These are phyloP conservation scores for Penicillium sp. DNA, from an alignment of 2,329 filamentous ascomycete species.

Conservation along the genomic window DNA sequence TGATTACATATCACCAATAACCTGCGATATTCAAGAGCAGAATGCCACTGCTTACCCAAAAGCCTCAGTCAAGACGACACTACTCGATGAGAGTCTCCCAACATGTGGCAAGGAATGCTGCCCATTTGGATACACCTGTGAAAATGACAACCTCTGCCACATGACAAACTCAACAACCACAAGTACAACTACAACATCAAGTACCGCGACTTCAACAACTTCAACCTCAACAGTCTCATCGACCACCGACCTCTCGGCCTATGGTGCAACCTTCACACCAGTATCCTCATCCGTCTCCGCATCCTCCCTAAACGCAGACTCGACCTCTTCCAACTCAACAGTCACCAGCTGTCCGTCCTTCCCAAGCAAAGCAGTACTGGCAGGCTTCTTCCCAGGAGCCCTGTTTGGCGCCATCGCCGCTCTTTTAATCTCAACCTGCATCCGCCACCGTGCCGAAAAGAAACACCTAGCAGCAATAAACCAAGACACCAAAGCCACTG, in stretches of 20 bases:
- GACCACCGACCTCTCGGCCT: constrained; percentile 14
- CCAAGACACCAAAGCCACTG: constrained; percentile 24
- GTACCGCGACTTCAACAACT: constrained; percentile 2
- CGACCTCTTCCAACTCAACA: background rate
- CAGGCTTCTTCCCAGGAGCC: constrained; percentile 49
- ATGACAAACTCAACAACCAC: background rate
- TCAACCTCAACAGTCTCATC: constrained; percentile 8
- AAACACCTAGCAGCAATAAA: constrained; percentile 16
- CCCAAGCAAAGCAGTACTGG: constrained; percentile 42
- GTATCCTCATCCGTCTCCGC: constrained; percentile 20
- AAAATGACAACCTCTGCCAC: constrained; percentile 16
- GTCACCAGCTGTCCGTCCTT: constrained; percentile 38
- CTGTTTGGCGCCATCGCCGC: constrained; percentile 51
- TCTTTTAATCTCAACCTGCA: constrained; percentile 50
- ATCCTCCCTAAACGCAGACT: constrained; percentile 10
- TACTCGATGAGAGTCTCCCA: constrained; percentile 40
- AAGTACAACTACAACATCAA: constrained; percentile 5
- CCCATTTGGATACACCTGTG: constrained; percentile 50
- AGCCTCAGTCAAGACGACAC: constrained; percentile 44
- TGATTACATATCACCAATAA: constrained; percentile 42
- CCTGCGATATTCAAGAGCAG: constrained; percentile 45
- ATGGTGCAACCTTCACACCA: constrained; percentile 23
- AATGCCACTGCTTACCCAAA: constrained; percentile 40
- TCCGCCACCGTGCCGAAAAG: constrained; percentile 28
- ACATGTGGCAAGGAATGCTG: constrained; percentile 47